Conservation (phyloP, 2,329 filamentous ascomycete species). For the Fusarium burgessii region DNA sequence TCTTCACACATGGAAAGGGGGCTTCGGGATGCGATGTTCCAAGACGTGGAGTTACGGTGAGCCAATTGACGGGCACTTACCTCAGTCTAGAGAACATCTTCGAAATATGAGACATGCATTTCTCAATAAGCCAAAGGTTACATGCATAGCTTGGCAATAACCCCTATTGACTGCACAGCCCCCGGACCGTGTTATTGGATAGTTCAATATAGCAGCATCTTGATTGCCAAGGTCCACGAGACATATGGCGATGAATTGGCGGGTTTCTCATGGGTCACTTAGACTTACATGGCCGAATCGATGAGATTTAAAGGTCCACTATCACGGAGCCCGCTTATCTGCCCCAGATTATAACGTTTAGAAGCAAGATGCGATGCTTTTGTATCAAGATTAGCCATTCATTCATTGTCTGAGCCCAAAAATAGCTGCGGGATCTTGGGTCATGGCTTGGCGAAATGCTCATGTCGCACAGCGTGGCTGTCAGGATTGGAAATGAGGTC, state of each 20-base stretch:
- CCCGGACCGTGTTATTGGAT: not conserved
- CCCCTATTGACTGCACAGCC: not conserved
- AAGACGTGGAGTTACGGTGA: not conserved
- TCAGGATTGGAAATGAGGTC: not conserved
- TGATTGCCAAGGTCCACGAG: too few species aligned
- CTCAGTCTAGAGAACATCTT: not conserved
- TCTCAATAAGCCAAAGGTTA: not conserved
- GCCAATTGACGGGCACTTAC: not conserved
- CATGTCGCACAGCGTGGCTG: not conserved
- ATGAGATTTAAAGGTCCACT: not conserved
- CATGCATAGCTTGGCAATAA: slow-evolving; percentile 8
- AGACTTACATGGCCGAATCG: not conserved
- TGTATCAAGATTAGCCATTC: not conserved
- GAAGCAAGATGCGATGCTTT: not conserved
- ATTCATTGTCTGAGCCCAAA: not conserved
- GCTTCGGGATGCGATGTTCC: not conserved
- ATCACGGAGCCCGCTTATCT: not conserved
- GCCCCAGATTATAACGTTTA: not conserved
- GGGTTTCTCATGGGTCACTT: not conserved
- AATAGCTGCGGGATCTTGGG: not conserved
- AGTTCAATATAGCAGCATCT: too few species aligned
- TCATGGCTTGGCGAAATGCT: not conserved
- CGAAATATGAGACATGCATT: not conserved
- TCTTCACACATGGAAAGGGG: not conserved
- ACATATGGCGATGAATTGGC: not conserved